Percentiles rank a stretch among this genome's conserved stretches.
Evolutionary conservation across 2,329 filamentous ascomycete genomes (phyloP).

Genomic region (Fusarium setosum): DNA sequence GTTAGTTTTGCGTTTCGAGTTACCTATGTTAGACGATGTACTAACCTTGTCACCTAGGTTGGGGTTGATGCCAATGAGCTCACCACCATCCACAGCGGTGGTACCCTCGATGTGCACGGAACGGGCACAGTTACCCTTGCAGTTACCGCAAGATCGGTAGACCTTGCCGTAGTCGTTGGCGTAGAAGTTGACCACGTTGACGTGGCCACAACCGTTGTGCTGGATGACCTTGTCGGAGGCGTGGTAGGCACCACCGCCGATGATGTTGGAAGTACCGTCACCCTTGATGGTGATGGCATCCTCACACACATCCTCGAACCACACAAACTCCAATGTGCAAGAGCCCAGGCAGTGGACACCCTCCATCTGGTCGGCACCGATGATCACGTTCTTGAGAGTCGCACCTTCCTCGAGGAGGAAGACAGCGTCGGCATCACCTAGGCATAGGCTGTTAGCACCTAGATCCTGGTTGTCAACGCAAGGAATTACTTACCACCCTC

Average conservation of each 20-base stretch:
- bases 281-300: slow-evolving; percentile 34
- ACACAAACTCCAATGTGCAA: slow-evolving; percentile 59
- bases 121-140: slow-evolving; percentile 49
- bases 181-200: slow-evolving; percentile 51
- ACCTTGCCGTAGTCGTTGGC: slow-evolving; percentile 60
- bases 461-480: background rate
- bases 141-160: slow-evolving; percentile 43
- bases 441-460: background rate
- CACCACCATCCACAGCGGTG: slow-evolving; percentile 53
- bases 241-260: slow-evolving; percentile 57
- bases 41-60: slow-evolving; percentile 48
- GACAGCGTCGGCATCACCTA: slow-evolving; percentile 49
- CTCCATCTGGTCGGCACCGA: slow-evolving; percentile 57
- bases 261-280: slow-evolving; percentile 51
- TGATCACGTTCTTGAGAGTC: slow-evolving; percentile 58
- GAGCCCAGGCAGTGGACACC: slow-evolving; percentile 58
- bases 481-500: slow-evolving; percentile 53
- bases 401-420: slow-evolving; percentile 56
- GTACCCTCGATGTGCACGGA: slow-evolving; percentile 58
- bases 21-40: too few species aligned
- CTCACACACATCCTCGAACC: slow-evolving; percentile 61
- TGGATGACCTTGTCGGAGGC: slow-evolving; percentile 60
- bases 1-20: background rate
- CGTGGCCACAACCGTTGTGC: slow-evolving; percentile 59
- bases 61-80: slow-evolving; percentile 56